Evolutionary conservation across 2,329 filamentous ascomycete species (phyloP).

Genomic region (Calcarisporium arbuscula): DNA sequence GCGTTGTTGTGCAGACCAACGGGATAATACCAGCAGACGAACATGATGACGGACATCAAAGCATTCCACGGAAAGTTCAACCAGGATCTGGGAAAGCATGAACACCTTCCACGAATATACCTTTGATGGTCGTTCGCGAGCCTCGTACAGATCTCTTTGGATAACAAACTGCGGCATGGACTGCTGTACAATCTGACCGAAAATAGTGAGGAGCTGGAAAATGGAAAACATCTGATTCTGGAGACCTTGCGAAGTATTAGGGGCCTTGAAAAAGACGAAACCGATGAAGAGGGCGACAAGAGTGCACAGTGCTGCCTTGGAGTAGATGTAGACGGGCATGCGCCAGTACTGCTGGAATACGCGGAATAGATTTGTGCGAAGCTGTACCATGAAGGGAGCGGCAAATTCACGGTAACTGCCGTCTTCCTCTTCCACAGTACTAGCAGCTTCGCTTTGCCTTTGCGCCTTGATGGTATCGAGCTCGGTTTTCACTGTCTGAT

Average conservation of each 20-base stretch:
- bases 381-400: constrained; percentile 63
- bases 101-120: constrained; percentile 83
- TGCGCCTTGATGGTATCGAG: constrained; percentile 49
- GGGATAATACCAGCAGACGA: constrained; percentile 79
- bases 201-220: constrained; percentile 78
- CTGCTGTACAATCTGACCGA: constrained; percentile 71
- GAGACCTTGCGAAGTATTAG: constrained; percentile 67
- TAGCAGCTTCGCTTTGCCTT: constrained; percentile 25
- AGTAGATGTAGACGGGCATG: constrained; percentile 82
- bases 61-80: constrained; percentile 84
- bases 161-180: constrained; percentile 83
- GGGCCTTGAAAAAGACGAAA: constrained; percentile 70
- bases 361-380: constrained; percentile 61
- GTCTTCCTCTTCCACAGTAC: constrained; percentile 25
- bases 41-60: constrained; percentile 70
- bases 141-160: constrained; percentile 76
- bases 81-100: constrained; percentile 74
- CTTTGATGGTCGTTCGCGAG: constrained; percentile 77
- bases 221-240: constrained; percentile 84
- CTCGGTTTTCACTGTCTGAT: constrained; percentile 48
- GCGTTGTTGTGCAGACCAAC: constrained; percentile 72
- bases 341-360: constrained; percentile 93
- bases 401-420: constrained; percentile 69
- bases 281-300: constrained; percentile 69
- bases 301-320: constrained; percentile 64